phyloP scores from a whole-genome alignment of 2,329 filamentous ascomycete species.

The Zasmidium cellare region DNA sequence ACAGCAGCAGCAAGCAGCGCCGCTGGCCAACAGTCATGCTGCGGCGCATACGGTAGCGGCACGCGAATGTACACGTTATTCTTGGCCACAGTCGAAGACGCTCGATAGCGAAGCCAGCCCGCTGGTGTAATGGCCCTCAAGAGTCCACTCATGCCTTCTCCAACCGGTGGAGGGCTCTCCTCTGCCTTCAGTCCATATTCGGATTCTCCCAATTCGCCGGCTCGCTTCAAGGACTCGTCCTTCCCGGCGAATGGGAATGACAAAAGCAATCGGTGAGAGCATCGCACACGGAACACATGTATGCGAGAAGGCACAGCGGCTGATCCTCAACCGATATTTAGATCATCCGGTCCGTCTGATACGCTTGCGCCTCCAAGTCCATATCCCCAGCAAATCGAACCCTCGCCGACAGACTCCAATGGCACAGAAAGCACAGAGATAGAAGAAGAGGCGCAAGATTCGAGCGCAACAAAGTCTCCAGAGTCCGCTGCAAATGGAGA shows the following conservation, averaged over 20 bases:
- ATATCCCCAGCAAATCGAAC: slow-evolving; percentile 68
- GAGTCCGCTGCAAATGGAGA: slow-evolving; percentile 11
- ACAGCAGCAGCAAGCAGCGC: neutral
- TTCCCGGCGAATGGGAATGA: slow-evolving; percentile 38
- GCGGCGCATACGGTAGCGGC: slow-evolving; percentile 1
- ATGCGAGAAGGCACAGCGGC: slow-evolving; percentile 23
- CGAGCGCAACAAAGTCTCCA: slow-evolving; percentile 36
- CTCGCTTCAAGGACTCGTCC: slow-evolving; percentile 38
- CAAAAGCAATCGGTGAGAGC: slow-evolving; percentile 38
- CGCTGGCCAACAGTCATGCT: neutral
- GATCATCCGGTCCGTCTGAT: slow-evolving; percentile 48
- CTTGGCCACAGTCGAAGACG: neutral
- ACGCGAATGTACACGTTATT: neutral
- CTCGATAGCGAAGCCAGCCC: neutral
- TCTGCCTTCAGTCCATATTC: slow-evolving; percentile 54
- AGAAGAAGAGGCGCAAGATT: slow-evolving; percentile 70
- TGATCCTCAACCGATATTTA: slow-evolving; percentile 21
- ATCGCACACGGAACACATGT: neutral
- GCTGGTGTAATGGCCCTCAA: slow-evolving; percentile 29
- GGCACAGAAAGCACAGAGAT: slow-evolving; percentile 82
- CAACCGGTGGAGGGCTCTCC: slow-evolving; percentile 37
- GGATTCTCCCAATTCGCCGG: slow-evolving; percentile 52
- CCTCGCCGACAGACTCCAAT: slow-evolving; percentile 82
- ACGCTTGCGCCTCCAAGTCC: slow-evolving; percentile 50
- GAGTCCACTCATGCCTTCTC: slow-evolving; percentile 48